phyloP scores from a whole-genome alignment of 140 eudicot species.

The Flaveria floridana region DNA sequence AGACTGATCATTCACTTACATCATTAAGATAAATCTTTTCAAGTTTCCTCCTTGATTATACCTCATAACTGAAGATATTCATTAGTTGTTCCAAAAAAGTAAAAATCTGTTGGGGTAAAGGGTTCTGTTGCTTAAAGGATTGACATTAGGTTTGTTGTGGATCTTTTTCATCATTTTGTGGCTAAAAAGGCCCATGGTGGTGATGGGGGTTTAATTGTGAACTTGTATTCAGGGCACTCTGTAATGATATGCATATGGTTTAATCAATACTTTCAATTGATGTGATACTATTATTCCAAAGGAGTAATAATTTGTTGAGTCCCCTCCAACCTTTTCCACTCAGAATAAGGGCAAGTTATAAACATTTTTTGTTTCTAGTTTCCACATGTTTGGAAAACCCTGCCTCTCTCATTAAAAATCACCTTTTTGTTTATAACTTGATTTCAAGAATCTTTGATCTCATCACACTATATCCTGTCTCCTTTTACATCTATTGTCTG shows the following conservation, averaged over 20 bases:
- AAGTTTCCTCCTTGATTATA: slow-evolving; percentile 2
- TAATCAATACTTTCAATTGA: slow-evolving; percentile 28
- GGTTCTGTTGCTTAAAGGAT: slow-evolving; percentile 39
- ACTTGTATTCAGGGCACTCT: slow-evolving; percentile 18
- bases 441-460: slow-evolving; percentile 25
- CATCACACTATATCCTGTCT: slow-evolving; percentile 10
- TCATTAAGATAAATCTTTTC: background rate
- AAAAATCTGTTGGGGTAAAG: slow-evolving; percentile 32
- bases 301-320: slow-evolving; percentile 29
- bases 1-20: background rate
- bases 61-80: slow-evolving; percentile 18
- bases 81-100: slow-evolving; percentile 25
- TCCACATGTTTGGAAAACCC: slow-evolving; percentile 22
- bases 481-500: background rate
- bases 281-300: slow-evolving; percentile 42
- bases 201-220: slow-evolving; percentile 23
- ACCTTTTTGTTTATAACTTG: slow-evolving; percentile 11
- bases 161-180: slow-evolving; percentile 31
- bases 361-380: slow-evolving; percentile 8
- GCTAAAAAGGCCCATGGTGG: slow-evolving; percentile 34
- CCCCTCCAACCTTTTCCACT: slow-evolving; percentile 26
- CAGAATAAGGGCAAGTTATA: slow-evolving; percentile 2
- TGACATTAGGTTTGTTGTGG: slow-evolving; percentile 33
- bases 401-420: background rate
- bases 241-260: slow-evolving; percentile 28